Conservation (phyloP, 495 filamentous ascomycete genomes). For the Chaetomium fimeti region DNA sequence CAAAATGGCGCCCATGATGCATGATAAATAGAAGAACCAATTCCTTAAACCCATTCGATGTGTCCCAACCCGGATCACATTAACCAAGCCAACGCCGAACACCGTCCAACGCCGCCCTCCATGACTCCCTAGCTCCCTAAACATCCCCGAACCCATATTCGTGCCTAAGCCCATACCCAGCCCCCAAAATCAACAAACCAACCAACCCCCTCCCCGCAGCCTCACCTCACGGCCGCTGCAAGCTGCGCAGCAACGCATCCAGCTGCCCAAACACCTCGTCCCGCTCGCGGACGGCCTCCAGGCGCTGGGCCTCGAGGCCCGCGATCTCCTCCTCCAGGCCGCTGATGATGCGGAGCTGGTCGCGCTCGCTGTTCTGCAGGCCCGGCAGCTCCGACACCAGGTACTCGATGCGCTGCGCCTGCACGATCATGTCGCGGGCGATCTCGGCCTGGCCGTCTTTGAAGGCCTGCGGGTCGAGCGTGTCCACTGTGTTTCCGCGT, state of each 20-base stretch:
- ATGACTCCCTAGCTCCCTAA: not conserved
- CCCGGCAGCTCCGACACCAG: conserved; percentile 83
- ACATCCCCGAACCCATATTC: not conserved
- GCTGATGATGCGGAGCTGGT: conserved; percentile 72
- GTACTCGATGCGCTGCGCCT: conserved; percentile 92
- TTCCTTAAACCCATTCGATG: not conserved
- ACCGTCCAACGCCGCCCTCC: not conserved
- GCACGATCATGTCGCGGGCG: conserved; percentile 79
- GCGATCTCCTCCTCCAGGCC: conserved; percentile 75
- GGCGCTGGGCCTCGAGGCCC: conserved; percentile 68
- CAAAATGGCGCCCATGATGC: not conserved
- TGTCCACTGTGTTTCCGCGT: conserved; percentile 55
- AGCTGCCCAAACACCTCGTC: conserved; percentile 63
- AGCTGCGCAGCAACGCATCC: conserved; percentile 62
- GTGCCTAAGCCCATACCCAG: not conserved
- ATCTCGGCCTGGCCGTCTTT: conserved; percentile 72
- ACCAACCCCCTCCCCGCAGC: not conserved
- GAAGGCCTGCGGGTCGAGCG: conserved; percentile 66
- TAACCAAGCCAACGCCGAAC: not conserved
- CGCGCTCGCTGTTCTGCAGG: conserved; percentile 75
- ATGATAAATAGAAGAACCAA: not conserved
- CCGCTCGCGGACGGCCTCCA: conserved; percentile 67
- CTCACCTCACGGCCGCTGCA: conserved; percentile 46
- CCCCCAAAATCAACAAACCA: not conserved
- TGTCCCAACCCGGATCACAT: not conserved